Base-by-base conservation (phyloP, 2,329 filamentous ascomycete species). In the Fusarium oligoseptatum region DNA sequence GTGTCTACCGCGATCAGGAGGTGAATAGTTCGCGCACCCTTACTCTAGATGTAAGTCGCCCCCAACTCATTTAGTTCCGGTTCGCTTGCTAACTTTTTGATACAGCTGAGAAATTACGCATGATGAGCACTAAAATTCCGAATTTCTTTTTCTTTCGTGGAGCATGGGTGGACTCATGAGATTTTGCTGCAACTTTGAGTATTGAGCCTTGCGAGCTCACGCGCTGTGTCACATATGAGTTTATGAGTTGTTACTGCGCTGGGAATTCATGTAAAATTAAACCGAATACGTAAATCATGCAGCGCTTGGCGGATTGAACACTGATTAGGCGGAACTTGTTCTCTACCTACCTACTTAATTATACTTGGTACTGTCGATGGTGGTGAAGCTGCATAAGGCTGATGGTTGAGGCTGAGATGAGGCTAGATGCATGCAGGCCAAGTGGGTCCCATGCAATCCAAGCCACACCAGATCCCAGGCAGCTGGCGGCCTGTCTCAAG, bases 1-100 rank as follows among this genome's bases (percentile, higher is more conserved):
- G 97, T 61, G 95, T 99, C 12, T 98, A 98, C 86, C 89, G 97
- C 76, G 97, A 99, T 81, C 97, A 99, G 85, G 92, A 92, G 66
- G 94, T 95, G 67, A 99, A 98, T 84, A 97, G 93, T 79, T 97
- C 94, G 77, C 93, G 95, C 84, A 94, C 95, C 41, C 86, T 99
- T 84, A 98, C 95, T 67, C 87, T 99, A 79, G 97, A 99, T 92
- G 95, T 98, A 87, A 96, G 96, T 87, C 29, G 8, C 15, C 24
- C 34, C 29, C 56, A 17, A 36, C 22, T 15, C 29, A 34, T 14
- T 17, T 17, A 17, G 41, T 43, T 32, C 36, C 8, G 2, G 29
- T 9, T 27, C 17, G 36, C 12, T 68, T 72, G 45, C 78, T 75
- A 43, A 73, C 58, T 22, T 27, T 27, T 10, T 20, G 9, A 17